Evolutionary conservation across 495 filamentous ascomycete species (phyloP).

Genomic region (Chaetomium fimeti): DNA sequence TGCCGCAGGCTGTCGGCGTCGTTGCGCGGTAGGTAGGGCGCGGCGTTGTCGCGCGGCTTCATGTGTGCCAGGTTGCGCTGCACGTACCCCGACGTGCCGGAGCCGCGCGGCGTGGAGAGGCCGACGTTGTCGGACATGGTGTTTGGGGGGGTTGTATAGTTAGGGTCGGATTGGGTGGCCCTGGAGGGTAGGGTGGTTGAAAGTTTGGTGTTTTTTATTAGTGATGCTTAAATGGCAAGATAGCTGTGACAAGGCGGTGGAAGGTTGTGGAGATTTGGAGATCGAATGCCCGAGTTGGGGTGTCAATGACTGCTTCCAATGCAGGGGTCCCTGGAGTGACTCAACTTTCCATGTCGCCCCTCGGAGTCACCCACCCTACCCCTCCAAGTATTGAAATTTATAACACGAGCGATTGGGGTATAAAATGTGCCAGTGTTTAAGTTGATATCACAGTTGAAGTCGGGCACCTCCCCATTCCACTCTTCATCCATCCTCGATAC

Average conservation of each 20-base stretch:
- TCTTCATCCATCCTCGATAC: not conserved
- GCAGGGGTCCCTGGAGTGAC: conserved; percentile 13
- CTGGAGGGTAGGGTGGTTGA: not conserved
- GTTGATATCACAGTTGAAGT: not conserved
- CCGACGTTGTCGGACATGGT: conserved; percentile 98
- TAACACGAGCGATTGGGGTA: not conserved
- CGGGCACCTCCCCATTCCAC: not conserved
- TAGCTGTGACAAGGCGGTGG: conserved; percentile 13
- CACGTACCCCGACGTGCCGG: conserved; percentile 94
- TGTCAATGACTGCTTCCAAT: conserved; percentile 6
- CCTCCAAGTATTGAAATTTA: not conserved
- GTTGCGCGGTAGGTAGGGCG: conserved; percentile 58
- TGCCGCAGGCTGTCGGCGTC: conserved; percentile 61
- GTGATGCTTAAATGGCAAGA: not conserved
- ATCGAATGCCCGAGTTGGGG: not conserved
- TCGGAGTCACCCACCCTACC: not conserved
- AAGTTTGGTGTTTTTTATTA: no score
- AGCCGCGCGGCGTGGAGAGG: conserved; percentile 89
- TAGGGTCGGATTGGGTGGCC: not conserved
- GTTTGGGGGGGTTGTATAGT: not conserved
- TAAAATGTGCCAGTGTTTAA: not conserved
- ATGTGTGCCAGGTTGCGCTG: conserved; percentile 91
- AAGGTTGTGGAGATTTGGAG: no score
- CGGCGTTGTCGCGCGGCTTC: conserved; percentile 64
- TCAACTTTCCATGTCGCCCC: conserved; percentile 18